Percentiles rank a stretch among this genome's conserved stretches.
Conservation (phyloP, 306 rosid genomes). For the Luffa acutangula region DNA sequence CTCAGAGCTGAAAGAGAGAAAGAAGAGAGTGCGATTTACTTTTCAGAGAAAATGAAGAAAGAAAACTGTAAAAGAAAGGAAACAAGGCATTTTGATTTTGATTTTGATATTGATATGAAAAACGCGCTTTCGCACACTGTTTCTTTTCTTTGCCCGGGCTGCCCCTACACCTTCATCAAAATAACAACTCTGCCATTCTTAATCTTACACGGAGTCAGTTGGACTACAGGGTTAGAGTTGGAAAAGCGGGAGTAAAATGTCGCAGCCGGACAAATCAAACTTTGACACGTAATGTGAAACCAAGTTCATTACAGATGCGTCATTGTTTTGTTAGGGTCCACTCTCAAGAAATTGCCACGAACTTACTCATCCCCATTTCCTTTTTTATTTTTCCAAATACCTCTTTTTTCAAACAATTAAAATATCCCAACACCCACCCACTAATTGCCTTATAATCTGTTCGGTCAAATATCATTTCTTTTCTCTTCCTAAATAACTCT, state of each 20-base stretch:
- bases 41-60: constrained; percentile 8
- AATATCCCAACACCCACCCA: not conserved
- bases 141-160: too few relatives aligned
- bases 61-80: not conserved
- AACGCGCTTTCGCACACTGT: not conserved
- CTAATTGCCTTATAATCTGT: not conserved
- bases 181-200: not conserved
- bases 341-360: not conserved
- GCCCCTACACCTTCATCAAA: not conserved
- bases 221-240: not conserved
- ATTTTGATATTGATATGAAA: not conserved
- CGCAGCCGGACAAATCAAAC: not conserved
- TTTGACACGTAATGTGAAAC: not conserved
- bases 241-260: not conserved
- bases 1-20: not conserved
- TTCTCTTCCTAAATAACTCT: not conserved
- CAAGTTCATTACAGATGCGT: not conserved
- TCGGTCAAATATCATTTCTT: not conserved
- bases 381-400: not conserved
- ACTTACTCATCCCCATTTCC: not conserved
- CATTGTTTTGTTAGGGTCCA: not conserved
- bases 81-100: not conserved
- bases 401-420: not conserved
- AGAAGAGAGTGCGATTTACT: constrained; percentile 3
- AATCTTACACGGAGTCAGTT: too few relatives aligned